These are phyloP conservation scores for Kluyveromyces aestuarii DNA, from an alignment of 805 yeast species.

Conservation along the genomic window DNA sequence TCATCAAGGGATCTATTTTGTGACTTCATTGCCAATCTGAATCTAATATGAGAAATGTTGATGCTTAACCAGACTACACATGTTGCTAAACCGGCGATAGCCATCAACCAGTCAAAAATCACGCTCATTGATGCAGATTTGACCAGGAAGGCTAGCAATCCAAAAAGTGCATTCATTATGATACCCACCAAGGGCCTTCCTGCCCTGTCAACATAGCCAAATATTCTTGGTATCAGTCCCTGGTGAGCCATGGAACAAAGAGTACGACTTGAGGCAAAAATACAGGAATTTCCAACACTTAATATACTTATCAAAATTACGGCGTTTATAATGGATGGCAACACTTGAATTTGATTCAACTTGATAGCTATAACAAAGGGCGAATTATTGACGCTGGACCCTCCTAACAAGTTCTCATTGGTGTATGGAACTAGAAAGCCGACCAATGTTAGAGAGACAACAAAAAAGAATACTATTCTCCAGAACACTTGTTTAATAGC, in stretches of 20 bases:
- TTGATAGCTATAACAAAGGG: constrained; percentile 55
- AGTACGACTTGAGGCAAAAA: constrained; percentile 44
- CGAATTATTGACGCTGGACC: constrained; percentile 44
- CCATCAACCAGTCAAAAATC: constrained; percentile 50
- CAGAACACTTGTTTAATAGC: constrained; percentile 67
- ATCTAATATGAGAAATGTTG: constrained; percentile 44
- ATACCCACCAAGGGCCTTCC: constrained; percentile 49
- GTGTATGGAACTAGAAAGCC: constrained; percentile 50
- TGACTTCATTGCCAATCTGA: constrained; percentile 45
- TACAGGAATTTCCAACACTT: constrained; percentile 47
- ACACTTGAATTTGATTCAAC: constrained; percentile 45
- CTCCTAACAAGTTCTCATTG: constrained; percentile 42
- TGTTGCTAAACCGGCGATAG: constrained; percentile 48
- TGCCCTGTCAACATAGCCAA: constrained; percentile 37
- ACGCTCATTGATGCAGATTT: constrained; percentile 39
- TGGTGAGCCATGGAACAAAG: constrained; percentile 43
- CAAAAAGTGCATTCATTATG: constrained; percentile 34
- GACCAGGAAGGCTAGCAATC: constrained; percentile 45
- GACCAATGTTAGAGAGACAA: constrained; percentile 44
- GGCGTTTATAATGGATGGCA: constrained; percentile 49
- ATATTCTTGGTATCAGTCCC: constrained; percentile 41
- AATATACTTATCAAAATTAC: constrained; percentile 46
- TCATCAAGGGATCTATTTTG: constrained; percentile 19
- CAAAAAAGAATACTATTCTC: constrained; percentile 50
- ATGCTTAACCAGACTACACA: constrained; percentile 52